phyloP scores from a whole-genome alignment of 371 early-diverging fungal genomes.

The Mycotypha africana region DNA sequence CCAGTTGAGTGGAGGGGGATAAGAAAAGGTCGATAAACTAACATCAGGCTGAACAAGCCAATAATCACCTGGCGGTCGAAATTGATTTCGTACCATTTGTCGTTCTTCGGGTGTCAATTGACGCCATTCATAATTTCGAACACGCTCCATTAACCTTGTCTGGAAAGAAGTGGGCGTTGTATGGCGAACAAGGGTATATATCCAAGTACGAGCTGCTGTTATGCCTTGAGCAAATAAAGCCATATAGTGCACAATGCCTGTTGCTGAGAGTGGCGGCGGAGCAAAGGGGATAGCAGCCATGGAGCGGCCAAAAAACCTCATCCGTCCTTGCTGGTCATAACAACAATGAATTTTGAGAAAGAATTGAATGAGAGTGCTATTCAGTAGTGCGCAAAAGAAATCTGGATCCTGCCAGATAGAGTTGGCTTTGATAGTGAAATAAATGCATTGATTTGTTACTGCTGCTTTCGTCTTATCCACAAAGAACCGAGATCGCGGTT shows the following conservation, averaged over 20 bases:
- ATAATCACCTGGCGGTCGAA: not conserved
- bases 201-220: constrained; percentile 11
- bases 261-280: constrained; percentile 23
- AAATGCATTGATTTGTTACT: constrained; percentile 60
- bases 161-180: constrained; percentile 1
- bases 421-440: constrained; percentile 41
- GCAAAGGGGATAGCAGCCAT: constrained; percentile 63
- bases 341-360: constrained; percentile 48
- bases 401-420: constrained; percentile 21
- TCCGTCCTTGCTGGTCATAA: constrained; percentile 61
- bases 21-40: not conserved
- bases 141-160: constrained; percentile 18
- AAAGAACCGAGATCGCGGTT: constrained; percentile 57
- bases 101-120: constrained; percentile 7
- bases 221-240: constrained; percentile 14
- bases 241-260: constrained; percentile 10
- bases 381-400: constrained; percentile 52
- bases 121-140: constrained; percentile 31
- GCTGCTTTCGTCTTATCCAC: constrained; percentile 31
- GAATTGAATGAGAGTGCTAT: constrained; percentile 52
- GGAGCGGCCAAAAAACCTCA: constrained; percentile 54
- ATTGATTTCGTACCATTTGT: not conserved
- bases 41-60: not conserved
- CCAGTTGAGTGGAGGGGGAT: constrained; percentile 1
- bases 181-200: constrained; percentile 15